Evolutionary conservation across 352 stramenopile species (phyloP).

Genomic region (Aphanomyces astaci): DNA sequence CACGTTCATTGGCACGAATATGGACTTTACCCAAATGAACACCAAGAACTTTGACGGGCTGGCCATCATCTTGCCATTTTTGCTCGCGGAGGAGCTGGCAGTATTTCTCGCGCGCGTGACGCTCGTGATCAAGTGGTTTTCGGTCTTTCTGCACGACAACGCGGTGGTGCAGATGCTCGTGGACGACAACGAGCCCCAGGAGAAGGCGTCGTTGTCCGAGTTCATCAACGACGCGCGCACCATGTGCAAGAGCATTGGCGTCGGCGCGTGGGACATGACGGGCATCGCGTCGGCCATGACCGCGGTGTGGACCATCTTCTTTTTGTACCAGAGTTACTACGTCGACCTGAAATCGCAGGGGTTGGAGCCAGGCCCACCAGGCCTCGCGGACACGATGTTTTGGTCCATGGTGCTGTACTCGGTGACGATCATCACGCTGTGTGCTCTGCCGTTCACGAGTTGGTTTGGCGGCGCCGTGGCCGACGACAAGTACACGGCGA

Average conservation of each 20-base stretch:
- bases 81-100: slow-evolving; percentile 20
- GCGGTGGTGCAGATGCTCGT: slow-evolving; percentile 12
- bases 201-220: neutral
- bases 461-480: slow-evolving; percentile 10
- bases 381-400: slow-evolving; percentile 20
- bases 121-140: slow-evolving; percentile 22
- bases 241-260: slow-evolving; percentile 22
- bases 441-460: slow-evolving; percentile 15
- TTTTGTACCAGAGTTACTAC: slow-evolving; percentile 24
- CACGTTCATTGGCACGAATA: slow-evolving; percentile 1
- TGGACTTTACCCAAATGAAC: slow-evolving; percentile 21
- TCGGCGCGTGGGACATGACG: slow-evolving; percentile 20
- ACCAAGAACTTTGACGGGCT: slow-evolving; percentile 19
- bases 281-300: slow-evolving; percentile 15
- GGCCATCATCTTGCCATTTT: slow-evolving; percentile 20
- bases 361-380: neutral
- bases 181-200: neutral
- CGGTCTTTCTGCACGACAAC: slow-evolving; percentile 20
- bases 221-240: slow-evolving; percentile 19
- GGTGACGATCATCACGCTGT: slow-evolving; percentile 16
- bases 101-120: slow-evolving; percentile 18
- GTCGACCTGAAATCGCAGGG: slow-evolving; percentile 6
- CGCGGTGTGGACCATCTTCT: slow-evolving; percentile 22
- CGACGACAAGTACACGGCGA: slow-evolving; percentile 22
- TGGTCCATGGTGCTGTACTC: slow-evolving; percentile 23